These are phyloP conservation scores for Raffaelea ambrosiae DNA, from an alignment of 2,329 filamentous ascomycete species.

Conservation along the genomic window DNA sequence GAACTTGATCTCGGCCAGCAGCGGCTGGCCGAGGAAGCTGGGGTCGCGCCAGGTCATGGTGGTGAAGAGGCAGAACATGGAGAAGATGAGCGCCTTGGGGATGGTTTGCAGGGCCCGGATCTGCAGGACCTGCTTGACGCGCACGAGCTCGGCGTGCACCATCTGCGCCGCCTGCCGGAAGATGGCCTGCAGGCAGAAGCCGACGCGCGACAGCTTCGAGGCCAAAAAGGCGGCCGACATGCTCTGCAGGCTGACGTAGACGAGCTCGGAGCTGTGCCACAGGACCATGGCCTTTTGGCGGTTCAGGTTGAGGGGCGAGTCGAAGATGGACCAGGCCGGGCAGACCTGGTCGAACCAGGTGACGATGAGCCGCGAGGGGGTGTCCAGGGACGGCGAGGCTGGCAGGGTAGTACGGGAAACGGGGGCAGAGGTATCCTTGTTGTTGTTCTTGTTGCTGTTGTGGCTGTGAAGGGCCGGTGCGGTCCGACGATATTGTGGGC, in stretches of 20 bases:
- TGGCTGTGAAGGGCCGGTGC: too few relatives aligned
- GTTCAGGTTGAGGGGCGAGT: slow-evolving; percentile 26
- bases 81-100: slow-evolving; percentile 23
- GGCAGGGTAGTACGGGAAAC: slow-evolving; percentile 8
- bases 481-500: too few relatives aligned
- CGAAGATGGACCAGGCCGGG: slow-evolving; percentile 28
- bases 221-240: slow-evolving; percentile 30
- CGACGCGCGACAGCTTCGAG: slow-evolving; percentile 16
- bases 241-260: slow-evolving; percentile 26
- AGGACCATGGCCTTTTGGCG: slow-evolving; percentile 25
- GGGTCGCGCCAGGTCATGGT: slow-evolving; percentile 29
- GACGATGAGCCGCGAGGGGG: slow-evolving; percentile 22
- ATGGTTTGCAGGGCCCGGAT: slow-evolving; percentile 7
- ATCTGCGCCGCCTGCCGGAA: slow-evolving; percentile 22
- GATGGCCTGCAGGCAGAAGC: slow-evolving; percentile 14
- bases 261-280: slow-evolving; percentile 24
- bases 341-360: slow-evolving; percentile 30
- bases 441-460: neutral
- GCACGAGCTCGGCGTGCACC: slow-evolving; percentile 10
- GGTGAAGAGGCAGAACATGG: slow-evolving; percentile 27
- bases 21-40: neutral
- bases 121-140: neutral
- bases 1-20: slow-evolving; percentile 9
- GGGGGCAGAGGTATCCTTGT: neutral
- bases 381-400: slow-evolving; percentile 14